phyloP scores from a whole-genome alignment of 805 yeast genomes.

The Metschnikowia sp. region DNA sequence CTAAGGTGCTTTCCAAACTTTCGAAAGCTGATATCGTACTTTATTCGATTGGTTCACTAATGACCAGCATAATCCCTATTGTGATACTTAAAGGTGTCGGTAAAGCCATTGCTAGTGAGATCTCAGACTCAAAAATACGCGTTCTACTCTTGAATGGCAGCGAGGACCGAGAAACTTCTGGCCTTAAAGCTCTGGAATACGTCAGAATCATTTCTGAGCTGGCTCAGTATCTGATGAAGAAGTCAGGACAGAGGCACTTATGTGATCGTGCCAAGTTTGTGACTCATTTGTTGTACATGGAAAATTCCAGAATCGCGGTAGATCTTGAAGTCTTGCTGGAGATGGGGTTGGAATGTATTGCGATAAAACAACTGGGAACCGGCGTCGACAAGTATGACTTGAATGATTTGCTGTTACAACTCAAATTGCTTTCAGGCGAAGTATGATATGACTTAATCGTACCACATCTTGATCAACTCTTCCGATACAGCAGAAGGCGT shows the following conservation, averaged over 20 bases:
- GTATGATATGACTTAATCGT: constrained; percentile 50
- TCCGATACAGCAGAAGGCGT: constrained; percentile 99
- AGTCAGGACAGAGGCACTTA: constrained; percentile 16
- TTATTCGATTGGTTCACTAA: constrained; percentile 82
- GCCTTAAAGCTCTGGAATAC: constrained; percentile 59
- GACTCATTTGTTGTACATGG: constrained; percentile 61
- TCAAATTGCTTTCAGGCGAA: neutral
- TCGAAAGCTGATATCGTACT: constrained; percentile 52
- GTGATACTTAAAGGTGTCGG: constrained; percentile 72
- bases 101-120: constrained; percentile 43
- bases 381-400: constrained; percentile 38
- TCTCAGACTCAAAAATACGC: constrained; percentile 34
- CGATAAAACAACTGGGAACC: constrained; percentile 26
- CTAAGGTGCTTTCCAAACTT: constrained; percentile 54
- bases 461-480: constrained; percentile 97
- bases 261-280: constrained; percentile 45
- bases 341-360: constrained; percentile 48
- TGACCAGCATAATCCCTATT: constrained; percentile 84
- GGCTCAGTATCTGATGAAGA: constrained; percentile 48
- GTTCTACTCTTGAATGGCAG: constrained; percentile 71
- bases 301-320: constrained; percentile 48
- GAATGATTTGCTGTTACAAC: constrained; percentile 30
- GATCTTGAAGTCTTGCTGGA: constrained; percentile 37
- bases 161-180: constrained; percentile 75
- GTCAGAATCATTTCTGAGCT: constrained; percentile 54